phyloP scores from a whole-genome alignment of 306 rosid species.

The Glycine soja region DNA sequence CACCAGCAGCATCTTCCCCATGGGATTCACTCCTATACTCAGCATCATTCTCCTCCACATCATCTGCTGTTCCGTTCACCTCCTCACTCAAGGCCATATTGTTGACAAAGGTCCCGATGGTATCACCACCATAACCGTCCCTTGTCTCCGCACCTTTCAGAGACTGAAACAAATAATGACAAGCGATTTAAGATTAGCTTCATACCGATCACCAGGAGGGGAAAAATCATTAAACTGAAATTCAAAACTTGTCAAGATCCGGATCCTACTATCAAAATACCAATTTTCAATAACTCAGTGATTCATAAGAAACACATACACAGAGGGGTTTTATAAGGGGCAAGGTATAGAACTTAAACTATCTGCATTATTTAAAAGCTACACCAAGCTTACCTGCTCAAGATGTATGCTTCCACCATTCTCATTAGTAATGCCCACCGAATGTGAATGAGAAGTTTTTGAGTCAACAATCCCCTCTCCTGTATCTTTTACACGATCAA shows the following conservation, averaged over 20 bases:
- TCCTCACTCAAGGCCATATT: constrained; percentile 74
- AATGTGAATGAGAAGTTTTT: constrained; percentile 62
- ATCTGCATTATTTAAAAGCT: neutral
- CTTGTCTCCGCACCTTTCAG: constrained; percentile 53
- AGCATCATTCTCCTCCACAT: constrained; percentile 48
- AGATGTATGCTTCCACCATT: constrained; percentile 65
- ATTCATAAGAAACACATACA: too few relatives aligned
- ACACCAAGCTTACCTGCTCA: constrained; percentile 62
- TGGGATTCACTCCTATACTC: constrained; percentile 68
- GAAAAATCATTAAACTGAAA: too few relatives aligned
- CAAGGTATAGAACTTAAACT: neutral
- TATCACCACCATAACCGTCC: constrained; percentile 57
- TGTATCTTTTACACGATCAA: constrained; percentile 51
- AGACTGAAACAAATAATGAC: constrained; percentile 55
- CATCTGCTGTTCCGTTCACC: constrained; percentile 79
- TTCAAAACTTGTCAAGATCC: too few relatives aligned
- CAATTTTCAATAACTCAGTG: too few relatives aligned
- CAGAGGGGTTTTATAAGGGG: neutral
- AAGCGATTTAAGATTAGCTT: constrained; percentile 9
- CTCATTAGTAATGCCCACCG: constrained; percentile 70
- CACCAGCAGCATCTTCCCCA: constrained; percentile 55
- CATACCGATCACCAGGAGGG: neutral
- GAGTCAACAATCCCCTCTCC: constrained; percentile 54
- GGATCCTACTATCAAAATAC: too few relatives aligned
- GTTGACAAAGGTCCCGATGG: constrained; percentile 42